Base-by-base conservation (phyloP, 2,329 filamentous ascomycete genomes). In the Orbilia ellipsospora region DNA sequence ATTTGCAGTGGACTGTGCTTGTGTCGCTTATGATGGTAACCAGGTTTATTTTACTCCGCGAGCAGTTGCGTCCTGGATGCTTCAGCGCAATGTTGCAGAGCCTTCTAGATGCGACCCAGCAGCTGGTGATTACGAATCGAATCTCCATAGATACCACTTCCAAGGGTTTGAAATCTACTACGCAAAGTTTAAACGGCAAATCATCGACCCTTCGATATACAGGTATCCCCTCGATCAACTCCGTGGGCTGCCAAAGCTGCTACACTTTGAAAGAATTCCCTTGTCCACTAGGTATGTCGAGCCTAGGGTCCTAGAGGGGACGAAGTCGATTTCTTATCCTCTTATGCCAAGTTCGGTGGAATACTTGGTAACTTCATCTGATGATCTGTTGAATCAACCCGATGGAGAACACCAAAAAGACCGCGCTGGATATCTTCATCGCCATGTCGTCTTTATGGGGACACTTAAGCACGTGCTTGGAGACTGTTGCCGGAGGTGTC, bases 161-260 rank as follows among this genome's bases (percentile, higher is more conserved):
- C 86, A 92, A 48, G 92, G 92, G 13, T 96, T 96, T 78, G 93
- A 96, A 81, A 88, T 95, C 0, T 90, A 91, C 81, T 96, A 91
- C 89, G 86, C 90, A 0, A 85, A 88, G 7, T 84, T 96, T 10
- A 90, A 95, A 77, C 88, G 92, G 16, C 87, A 87, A 13, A 87
- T 87, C 5, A 84, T 96, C 62, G 92, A 96, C 79, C 93, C 93
- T 2, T 95, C 92, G 23, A 93, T 96, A 55, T 96, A 92, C 77
- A 92, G 96, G 82, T 85, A 92, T 59, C 92, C 89, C 66, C 95
- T 96, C 79, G 86, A 86, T 56, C 86, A 91, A 44, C 93, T 91
- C 0, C 84, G 92, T 18, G 93, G 93, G 0, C 86, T 96, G n/a
- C 92, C 93, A 28, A 86, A 92, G 51, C 85, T 96, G 1, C 85